Evolutionary conservation across 108 stramenopile species (phyloP), one percentile per base, ranked within the genome.

Genomic region (Chaetoceros tenuissimus): DNA sequence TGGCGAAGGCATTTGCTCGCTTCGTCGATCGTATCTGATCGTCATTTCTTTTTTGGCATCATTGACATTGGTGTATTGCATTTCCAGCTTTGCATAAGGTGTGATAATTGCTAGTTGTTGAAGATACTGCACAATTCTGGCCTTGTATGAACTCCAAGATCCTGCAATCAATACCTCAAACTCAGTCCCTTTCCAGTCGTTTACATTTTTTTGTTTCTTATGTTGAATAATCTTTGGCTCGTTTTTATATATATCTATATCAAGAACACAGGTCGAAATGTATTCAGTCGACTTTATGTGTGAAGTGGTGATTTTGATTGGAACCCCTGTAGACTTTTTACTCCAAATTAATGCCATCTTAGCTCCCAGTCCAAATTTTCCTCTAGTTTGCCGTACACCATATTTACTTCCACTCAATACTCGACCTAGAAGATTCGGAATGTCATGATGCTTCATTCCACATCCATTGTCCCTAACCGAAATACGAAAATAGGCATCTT

Each of bases 301-400:
- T 40, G 78, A 64, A 24, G 82, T 81, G 22, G 68, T 72, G 16
- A 97, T 72, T 46, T 62, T 57, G 60, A 98, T 92, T 2, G 97
- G 97, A 40, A 94, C 70, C 0, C 94, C 94, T 5, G 94, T 95
- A 57, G 77, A 81, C 56, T 98, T 96, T 66, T 96, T 93, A 60
- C 75, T 73, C 97, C 97, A 98, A 50, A 98, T 98, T 59, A 98
- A 63, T 2, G 97, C 97, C 97, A 98, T 96, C 67, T 98, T 98
- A 45, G 97, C 94, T 3, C 96, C 96, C 48, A 98, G 67, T 25
- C 97, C 97, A 69, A 96, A 98, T 63, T 98, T 98, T 24, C 97
- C 97, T 44, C 97, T 59, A 0, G 97, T 94, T 71, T 98, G 96
- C 17, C 95, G 73, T 23, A 97, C 95, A 19, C 94, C 95, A 57